Percentiles rank a stretch among this genome's conserved stretches.
These are phyloP conservation scores for barrel medic (Medicago truncatula) DNA, from an alignment of 306 rosid genomes.

Conservation along the genomic window MtrunA17r5.0-ANR NC_053049.1:44349001-44349500, in stretches of 20 bases:
- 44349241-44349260: background rate
- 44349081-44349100: background rate
- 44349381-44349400: no score
- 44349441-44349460: no score
- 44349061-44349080: background rate
- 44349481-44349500: no score
- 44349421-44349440: no score
- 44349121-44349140: background rate
- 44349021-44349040: constrained; percentile 9
- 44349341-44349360: background rate
- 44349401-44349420: no score
- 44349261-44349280: constrained; percentile 39
- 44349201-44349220: constrained; percentile 4
- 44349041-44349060: constrained; percentile 39
- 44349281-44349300: constrained; percentile 10
- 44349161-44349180: constrained; percentile 24
- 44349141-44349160: constrained; percentile 10
- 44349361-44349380: no score
- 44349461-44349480: no score
- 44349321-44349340: background rate
- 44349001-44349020: constrained; percentile 27
- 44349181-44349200: constrained; percentile 4
- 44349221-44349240: background rate
- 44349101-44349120: constrained; percentile 2
- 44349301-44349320: background rate